Base-by-base conservation (phyloP, 768 basidiomycete genomes). In the Mycena vulgaris region DNA sequence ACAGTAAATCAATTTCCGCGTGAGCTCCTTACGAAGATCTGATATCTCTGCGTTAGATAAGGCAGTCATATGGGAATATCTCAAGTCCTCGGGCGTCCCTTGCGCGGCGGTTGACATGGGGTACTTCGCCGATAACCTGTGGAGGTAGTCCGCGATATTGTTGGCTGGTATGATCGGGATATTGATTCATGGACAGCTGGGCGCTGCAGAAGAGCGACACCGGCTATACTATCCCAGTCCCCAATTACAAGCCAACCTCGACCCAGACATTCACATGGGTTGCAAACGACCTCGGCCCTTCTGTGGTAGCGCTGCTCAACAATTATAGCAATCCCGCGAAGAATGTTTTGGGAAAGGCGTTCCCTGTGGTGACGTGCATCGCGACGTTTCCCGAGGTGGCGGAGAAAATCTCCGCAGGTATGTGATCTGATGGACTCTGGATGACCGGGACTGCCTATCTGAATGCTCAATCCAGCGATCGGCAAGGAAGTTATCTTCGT, bases 391-490 rank as follows among this genome's bases (percentile, higher is more conserved):
- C 58, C 2, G 67, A 68, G 53, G 19, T 75, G 0, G 72, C 70
- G 2, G 25, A 30, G n/a, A 56, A 49, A 53, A 56, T 75, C 71
- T 58, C 67, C 52, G 69, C 74, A 70, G 47, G 75, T 74, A 45
- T 49, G 45, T 40, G 3, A 25, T 56, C 61, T 45, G 19, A 40
- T 16, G 40, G 23, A 16, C 17, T 27, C 40, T 40, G 40, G 40
- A 11, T 40, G 11, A 28, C 30, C 28, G 10, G 28, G 17, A 23
- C 25, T 23, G 5, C 42, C 5, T 19, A 17, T 45, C 21, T 45
- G 5, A 56, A 30, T 2, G n/a, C n/a, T n/a, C n/a, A 33, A 60
- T 28, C n/a, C 45, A 74, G 74, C 58, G 10, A 52, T 73, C 27
- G 68, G 68, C n/a, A 70, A 73, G 31, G 47, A 47, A 17, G 72